These are phyloP conservation scores for Stropharia rugosoannulata DNA, from an alignment of 768 basidiomycete species.

Conservation along the genomic window DNA sequence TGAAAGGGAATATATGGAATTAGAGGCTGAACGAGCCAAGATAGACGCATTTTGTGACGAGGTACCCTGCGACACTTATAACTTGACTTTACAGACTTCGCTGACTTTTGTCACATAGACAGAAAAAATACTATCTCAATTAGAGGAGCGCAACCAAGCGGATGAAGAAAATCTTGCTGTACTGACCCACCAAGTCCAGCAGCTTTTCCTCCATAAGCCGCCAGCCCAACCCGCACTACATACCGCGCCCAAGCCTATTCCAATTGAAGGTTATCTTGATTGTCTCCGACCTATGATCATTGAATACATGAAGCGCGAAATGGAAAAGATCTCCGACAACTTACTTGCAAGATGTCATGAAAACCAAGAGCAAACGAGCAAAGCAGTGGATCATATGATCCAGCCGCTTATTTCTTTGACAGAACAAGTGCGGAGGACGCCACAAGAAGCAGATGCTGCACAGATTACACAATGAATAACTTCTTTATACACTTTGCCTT, in stretches of 20 bases:
- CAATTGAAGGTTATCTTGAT: constrained; percentile 17
- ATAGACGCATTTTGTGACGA: constrained; percentile 30
- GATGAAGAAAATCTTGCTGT: constrained; percentile 20
- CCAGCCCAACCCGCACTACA: constrained; percentile 11
- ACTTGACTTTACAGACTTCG: background rate
- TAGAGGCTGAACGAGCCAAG: constrained; percentile 38
- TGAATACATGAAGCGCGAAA: constrained; percentile 21
- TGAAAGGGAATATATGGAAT: constrained; percentile 24
- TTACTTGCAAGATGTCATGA: constrained; percentile 21
- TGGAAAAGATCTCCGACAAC: constrained; percentile 22
- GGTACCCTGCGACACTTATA: constrained; percentile 11
- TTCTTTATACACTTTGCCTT: background rate
- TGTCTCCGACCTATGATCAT: constrained; percentile 17
- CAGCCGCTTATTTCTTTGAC: constrained; percentile 31
- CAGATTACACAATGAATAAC: background rate
- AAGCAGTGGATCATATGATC: constrained; percentile 26
- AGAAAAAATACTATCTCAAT: constrained; percentile 10
- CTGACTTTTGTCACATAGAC: constrained; percentile 10
- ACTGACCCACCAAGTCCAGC: constrained; percentile 23
- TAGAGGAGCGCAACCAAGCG: constrained; percentile 20
- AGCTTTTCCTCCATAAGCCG: constrained; percentile 16
- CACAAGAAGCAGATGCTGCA: background rate
- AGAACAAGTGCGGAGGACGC: constrained; percentile 22
- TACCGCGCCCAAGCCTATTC: constrained; percentile 6
- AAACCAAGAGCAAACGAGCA: constrained; percentile 20